phyloP scores from a whole-genome alignment of 2,329 filamentous ascomycete genomes.

The Cryphonectria japonica region DNA sequence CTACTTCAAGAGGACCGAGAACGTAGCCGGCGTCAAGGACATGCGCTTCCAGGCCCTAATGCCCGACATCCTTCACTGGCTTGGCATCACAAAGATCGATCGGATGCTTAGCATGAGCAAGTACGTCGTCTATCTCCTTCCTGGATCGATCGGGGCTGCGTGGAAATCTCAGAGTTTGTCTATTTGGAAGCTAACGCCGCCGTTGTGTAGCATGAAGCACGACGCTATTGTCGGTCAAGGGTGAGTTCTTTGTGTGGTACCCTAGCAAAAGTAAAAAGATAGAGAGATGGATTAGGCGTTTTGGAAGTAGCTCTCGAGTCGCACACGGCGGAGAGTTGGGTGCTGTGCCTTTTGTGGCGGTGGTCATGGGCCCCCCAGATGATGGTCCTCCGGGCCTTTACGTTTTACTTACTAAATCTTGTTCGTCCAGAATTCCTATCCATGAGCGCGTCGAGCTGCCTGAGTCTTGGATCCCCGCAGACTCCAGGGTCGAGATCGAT shows the following conservation, averaged over 20 bases:
- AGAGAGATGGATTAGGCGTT: not conserved
- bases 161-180: not conserved
- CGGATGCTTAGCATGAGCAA: slow-evolving; percentile 99
- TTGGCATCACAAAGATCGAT: slow-evolving; percentile 98
- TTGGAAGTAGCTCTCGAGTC: not conserved
- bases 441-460: slow-evolving; percentile 89
- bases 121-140: slow-evolving; percentile 50
- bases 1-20: slow-evolving; percentile 97
- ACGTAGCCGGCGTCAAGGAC: slow-evolving; percentile 93
- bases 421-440: slow-evolving; percentile 69
- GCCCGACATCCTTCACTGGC: slow-evolving; percentile 97
- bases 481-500: slow-evolving; percentile 97
- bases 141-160: slow-evolving; percentile 16
- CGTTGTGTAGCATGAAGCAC: slow-evolving; percentile 75
- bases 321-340: slow-evolving; percentile 5
- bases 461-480: slow-evolving; percentile 89
- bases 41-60: slow-evolving; percentile 99
- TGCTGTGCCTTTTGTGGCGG: slow-evolving; percentile 18
- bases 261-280: slow-evolving; percentile 1
- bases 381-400: not conserved
- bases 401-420: slow-evolving; percentile 30
- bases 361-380: slow-evolving; percentile 29
- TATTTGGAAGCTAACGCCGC: not conserved
- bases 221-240: slow-evolving; percentile 86
- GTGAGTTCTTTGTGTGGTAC: slow-evolving; percentile 44